Evolutionary conservation across 2,329 filamentous ascomycete genomes (phyloP).

Genomic region (Teratosphaeria zuluensis): DNA sequence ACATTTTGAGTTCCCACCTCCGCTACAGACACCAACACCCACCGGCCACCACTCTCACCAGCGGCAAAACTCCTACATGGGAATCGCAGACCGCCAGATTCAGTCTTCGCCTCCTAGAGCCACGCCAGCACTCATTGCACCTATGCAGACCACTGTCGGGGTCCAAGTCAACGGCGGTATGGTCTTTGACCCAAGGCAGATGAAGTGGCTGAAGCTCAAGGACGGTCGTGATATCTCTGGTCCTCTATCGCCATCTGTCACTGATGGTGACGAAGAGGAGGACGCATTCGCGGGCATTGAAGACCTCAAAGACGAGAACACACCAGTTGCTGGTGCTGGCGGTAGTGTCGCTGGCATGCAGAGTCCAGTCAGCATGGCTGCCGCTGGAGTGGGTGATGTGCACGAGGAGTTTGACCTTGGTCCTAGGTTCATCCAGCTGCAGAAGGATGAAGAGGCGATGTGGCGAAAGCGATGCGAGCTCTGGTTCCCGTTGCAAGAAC

Average conservation of each 20-base stretch:
- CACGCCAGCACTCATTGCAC: conserved; percentile 71
- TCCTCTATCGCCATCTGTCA: conserved; percentile 42
- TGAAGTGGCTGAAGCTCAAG: conserved; percentile 81
- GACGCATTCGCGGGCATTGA: conserved; percentile 94
- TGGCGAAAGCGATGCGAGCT: conserved; percentile 82
- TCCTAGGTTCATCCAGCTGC: conserved; percentile 80
- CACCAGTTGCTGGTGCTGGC: conserved; percentile 10
- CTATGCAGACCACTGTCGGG: conserved; percentile 70
- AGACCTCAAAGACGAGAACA: conserved; percentile 63
- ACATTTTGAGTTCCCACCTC: conserved; percentile 56
- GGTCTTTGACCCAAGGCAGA: conserved; percentile 93
- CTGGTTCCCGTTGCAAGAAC: conserved; percentile 60
- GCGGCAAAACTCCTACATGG: conserved; percentile 21
- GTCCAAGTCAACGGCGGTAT: conserved; percentile 95
- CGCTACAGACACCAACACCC: conserved; percentile 30
- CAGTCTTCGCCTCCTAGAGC: conserved; percentile 37
- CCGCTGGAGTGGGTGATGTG: conserved; percentile 60
- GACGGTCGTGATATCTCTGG: conserved; percentile 28
- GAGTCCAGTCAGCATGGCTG: conserved; percentile 20
- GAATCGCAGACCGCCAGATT: conserved; percentile 22
- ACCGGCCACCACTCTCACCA: conserved; percentile 15
- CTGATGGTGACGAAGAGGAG: conserved; percentile 75
- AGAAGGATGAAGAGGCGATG: conserved; percentile 81
- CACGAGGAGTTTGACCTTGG: conserved; percentile 97
- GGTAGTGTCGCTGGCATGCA: conserved; percentile 14